phyloP scores from a whole-genome alignment of 148 eudicot species.

The Heliamphora exappendiculata region DNA sequence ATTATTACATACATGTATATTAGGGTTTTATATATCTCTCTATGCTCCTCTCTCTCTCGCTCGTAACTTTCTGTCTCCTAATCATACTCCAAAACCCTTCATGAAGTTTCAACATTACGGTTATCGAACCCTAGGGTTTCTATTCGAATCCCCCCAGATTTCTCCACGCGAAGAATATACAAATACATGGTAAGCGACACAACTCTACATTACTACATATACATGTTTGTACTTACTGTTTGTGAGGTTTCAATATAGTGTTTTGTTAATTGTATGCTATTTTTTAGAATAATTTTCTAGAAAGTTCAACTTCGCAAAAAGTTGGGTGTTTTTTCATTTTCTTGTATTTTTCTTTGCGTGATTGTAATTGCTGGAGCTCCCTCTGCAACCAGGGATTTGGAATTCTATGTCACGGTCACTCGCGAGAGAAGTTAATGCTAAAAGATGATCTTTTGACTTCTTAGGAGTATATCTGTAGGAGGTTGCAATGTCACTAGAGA shows the following conservation, averaged over 20 bases:
- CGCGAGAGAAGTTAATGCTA: no score
- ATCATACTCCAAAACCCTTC: neutral
- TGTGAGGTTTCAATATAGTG: neutral
- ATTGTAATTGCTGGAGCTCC: neutral
- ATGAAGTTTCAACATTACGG: neutral
- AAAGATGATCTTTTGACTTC: no score
- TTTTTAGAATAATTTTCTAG: neutral
- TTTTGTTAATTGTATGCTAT: neutral
- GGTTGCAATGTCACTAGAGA: neutral
- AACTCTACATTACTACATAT: neutral
- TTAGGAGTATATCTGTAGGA: neutral
- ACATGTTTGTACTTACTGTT: neutral
- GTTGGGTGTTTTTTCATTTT: neutral
- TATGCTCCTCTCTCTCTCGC: neutral
- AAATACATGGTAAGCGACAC: slow-evolving; percentile 4
- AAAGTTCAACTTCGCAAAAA: neutral
- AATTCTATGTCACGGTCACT: neutral
- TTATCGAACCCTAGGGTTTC: slow-evolving; percentile 3
- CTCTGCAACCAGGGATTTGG: neutral
- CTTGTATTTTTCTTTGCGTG: neutral
- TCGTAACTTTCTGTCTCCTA: no score
- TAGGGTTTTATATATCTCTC: neutral
- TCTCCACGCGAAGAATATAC: neutral
- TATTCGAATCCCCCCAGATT: neutral
- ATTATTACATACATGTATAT: neutral